These are phyloP conservation scores for Talaromyces atroroseus DNA, from an alignment of 2,329 filamentous ascomycete species.

Conservation along the genomic window DNA sequence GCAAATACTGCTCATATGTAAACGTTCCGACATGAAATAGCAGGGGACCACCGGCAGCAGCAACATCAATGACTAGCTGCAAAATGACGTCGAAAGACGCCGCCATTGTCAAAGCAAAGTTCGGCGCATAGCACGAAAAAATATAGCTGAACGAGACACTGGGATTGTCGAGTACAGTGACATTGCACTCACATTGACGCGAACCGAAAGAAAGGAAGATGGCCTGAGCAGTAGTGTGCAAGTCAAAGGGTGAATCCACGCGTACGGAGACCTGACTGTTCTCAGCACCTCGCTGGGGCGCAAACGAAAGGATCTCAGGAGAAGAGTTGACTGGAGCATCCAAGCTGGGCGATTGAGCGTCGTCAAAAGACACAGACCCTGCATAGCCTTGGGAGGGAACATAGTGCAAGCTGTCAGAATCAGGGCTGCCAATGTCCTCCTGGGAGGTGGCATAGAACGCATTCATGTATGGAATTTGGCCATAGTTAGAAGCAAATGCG, in stretches of 20 bases:
- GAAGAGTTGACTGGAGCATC: conserved; percentile 54
- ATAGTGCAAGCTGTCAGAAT: conserved; percentile 38
- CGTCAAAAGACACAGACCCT: conserved; percentile 49
- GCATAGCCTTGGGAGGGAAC: conserved; percentile 34
- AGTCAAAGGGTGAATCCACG: conserved; percentile 68
- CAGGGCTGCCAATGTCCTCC: conserved; percentile 37
- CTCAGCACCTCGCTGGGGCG: conserved; percentile 62
- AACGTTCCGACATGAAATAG: conserved; percentile 57
- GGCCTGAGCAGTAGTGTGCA: conserved; percentile 53
- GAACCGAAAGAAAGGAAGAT: conserved; percentile 70
- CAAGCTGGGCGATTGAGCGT: conserved; percentile 62
- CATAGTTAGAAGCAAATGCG: conserved; percentile 35
- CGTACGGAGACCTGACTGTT: conserved; percentile 69
- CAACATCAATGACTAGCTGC: conserved; percentile 55
- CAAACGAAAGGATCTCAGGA: conserved; percentile 63
- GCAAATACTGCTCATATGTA: conserved; percentile 50
- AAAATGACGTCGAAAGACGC: conserved; percentile 54
- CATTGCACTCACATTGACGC: conserved; percentile 63
- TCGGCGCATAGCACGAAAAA: conserved; percentile 67
- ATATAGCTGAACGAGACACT: conserved; percentile 63
- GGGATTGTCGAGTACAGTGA: conserved; percentile 56
- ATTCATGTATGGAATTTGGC: conserved; percentile 36
- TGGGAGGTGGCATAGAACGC: conserved; percentile 37
- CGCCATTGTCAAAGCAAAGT: conserved; percentile 53
- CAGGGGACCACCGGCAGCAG: conserved; percentile 46